phyloP scores from a whole-genome alignment of 306 rosid genomes.

The Myrica gale region DNA sequence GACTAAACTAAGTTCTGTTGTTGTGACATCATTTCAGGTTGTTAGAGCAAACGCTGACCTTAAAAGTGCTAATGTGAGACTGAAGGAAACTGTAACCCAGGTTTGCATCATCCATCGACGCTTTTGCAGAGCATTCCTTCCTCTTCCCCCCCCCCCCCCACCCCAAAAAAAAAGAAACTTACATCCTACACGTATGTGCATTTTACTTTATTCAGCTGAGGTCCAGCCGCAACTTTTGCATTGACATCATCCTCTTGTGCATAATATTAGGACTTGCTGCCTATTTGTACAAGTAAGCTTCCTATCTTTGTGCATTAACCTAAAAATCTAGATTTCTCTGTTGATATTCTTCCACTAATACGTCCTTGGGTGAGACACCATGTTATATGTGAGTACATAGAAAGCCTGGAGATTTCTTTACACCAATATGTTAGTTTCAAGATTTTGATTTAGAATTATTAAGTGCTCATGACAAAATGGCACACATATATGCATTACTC shows the following conservation, averaged over 20 bases:
- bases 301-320: conserved; percentile 3
- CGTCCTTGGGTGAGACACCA: neutral
- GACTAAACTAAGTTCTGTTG: neutral
- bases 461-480: neutral
- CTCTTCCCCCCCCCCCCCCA: neutral
- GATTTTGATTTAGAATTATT: neutral
- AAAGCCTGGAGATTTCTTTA: neutral
- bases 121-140: neutral
- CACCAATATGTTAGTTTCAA: neutral
- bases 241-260: conserved; percentile 34
- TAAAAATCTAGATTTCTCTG: neutral
- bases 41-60: conserved; percentile 44
- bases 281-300: conserved; percentile 45
- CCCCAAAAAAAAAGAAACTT: neutral
- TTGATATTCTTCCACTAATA: neutral
- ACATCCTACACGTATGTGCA: neutral
- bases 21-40: conserved; percentile 25
- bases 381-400: neutral
- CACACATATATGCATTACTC: neutral
- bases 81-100: conserved; percentile 36
- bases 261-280: conserved; percentile 42
- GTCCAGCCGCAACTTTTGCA: conserved; percentile 47
- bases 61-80: conserved; percentile 35
- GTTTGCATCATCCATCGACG: conserved; percentile 17
- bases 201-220: conserved; percentile 31